Base-by-base conservation (phyloP, 2,329 filamentous ascomycete genomes). In the Alternaria angustiovoidea region DNA sequence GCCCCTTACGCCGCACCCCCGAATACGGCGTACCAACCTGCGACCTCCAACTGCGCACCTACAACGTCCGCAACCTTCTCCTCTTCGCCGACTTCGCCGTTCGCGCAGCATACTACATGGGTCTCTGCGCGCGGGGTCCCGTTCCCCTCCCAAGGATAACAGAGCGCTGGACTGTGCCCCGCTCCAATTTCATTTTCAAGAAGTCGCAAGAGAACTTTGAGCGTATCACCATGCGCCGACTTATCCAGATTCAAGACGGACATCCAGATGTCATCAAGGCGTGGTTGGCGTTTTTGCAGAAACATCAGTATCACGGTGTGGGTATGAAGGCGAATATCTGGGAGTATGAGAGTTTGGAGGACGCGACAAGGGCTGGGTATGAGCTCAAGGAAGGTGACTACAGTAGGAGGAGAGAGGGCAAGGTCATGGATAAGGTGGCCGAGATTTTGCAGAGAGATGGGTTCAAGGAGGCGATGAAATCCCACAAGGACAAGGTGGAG, bases 321-420 rank as follows among this genome's bases (percentile, higher is more conserved):
- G 95, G 95, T 72, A 96, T 99, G 93, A 99, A 99, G 85, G 95
- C 95, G 54, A 97, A 99, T 77, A 87, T 98, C 51, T 99, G 91
- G 89, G 92, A 97, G 75, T 94, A 92, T 79, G 88, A 91, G 72
- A 86, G 86, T 58, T 76, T 94, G 60, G 89, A 77, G 53, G 59
- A 56, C 6, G 75, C 74, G 14, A 73, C 68, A 43, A 65, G 69
- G 49, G 73, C 73, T 8, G 75, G 73, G 7, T 62, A 70, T 57
- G 63, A 72, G 34, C 51, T 75, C 22, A 62, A 70, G 55, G 65
- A 70, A 26, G 73, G 66, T 4, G 72, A 74, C 54, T 65, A 66
- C 48, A 63, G 48, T 9, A 67, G 73, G 53, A 74, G 75, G 64
- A 70, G 73, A 51, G 73, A 77, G 61, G 67, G 67, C 7, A 54